These are phyloP conservation scores for Fomitiporia mediterranea DNA, from an alignment of 1,284 basidiomycete species.

Conservation along the genomic window DNA sequence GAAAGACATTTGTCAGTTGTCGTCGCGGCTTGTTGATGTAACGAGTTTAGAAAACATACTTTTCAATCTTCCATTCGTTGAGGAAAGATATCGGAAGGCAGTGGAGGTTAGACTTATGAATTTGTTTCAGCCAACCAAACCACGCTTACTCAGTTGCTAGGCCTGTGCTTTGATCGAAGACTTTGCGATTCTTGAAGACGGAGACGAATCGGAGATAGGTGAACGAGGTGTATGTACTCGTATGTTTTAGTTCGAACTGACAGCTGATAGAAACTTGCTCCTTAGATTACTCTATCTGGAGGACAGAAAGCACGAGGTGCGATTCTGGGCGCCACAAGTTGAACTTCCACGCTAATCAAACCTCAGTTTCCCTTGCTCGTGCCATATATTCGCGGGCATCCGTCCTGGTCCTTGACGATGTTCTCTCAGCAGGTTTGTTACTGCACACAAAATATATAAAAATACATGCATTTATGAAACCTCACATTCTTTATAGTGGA, in stretches of 20 bases:
- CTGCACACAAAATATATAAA: background rate
- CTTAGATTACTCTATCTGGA: slow-evolving; percentile 81
- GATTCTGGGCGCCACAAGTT: background rate
- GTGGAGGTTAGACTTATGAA: slow-evolving; percentile 45
- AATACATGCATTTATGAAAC: background rate
- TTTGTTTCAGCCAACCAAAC: no score
- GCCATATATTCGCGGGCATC: slow-evolving; percentile 92
- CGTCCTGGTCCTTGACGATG: slow-evolving; percentile 85
- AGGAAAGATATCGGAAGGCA: slow-evolving; percentile 73
- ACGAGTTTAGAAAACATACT: slow-evolving; percentile 74
- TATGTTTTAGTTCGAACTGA: slow-evolving; percentile 3
- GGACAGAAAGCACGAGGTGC: slow-evolving; percentile 90
- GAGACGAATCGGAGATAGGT: slow-evolving; percentile 89
- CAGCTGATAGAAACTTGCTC: background rate
- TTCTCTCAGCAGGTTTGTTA: slow-evolving; percentile 60
- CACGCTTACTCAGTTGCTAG: no score
- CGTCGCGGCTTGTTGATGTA: background rate
- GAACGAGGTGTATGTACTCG: slow-evolving; percentile 63
- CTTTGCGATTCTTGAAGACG: slow-evolving; percentile 88
- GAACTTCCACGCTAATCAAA: background rate
- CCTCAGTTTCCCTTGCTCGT: slow-evolving; percentile 74
- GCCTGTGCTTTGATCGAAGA: slow-evolving; percentile 72
- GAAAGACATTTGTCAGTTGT: slow-evolving; percentile 6
- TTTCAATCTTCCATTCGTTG: slow-evolving; percentile 80
- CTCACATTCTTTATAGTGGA: slow-evolving; percentile 32